Evolutionary conservation across 768 basidiomycete species (phyloP).

Genomic region (Punctularia strigosozonata): DNA sequence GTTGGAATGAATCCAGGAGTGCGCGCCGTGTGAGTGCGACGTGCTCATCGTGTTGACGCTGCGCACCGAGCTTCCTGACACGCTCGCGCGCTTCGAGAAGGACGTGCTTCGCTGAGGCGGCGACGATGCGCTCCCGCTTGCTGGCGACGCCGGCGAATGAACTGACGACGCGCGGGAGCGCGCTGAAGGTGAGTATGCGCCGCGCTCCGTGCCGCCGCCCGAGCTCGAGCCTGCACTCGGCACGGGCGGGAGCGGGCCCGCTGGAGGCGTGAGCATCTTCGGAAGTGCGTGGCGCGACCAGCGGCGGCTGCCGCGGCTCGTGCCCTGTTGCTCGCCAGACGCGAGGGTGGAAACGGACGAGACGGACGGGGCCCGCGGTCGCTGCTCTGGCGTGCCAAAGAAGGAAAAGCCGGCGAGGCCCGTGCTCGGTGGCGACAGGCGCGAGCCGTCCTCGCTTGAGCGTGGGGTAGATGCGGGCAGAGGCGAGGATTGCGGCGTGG

Average conservation of each 20-base stretch:
- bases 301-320: slow-evolving; percentile 10
- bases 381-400: slow-evolving; percentile 27
- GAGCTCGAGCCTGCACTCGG: too few species aligned
- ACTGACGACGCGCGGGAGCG: slow-evolving; percentile 10
- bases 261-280: slow-evolving; percentile 42
- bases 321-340: slow-evolving; percentile 11
- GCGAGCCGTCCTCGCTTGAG: too few species aligned
- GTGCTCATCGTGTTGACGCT: slow-evolving; percentile 16
- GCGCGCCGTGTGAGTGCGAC: slow-evolving; percentile 11
- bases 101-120: slow-evolving; percentile 9
- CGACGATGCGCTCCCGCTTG: too few species aligned
- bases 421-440: neutral
- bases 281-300: slow-evolving; percentile 29
- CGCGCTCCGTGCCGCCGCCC: too few species aligned
- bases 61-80: slow-evolving; percentile 12
- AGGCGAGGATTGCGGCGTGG: too few species aligned
- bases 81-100: slow-evolving; percentile 18
- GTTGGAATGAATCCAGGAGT: too few species aligned
- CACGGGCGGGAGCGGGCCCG: slow-evolving; percentile 44
- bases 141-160: slow-evolving; percentile 13
- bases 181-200: neutral
- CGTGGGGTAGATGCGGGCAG: too few species aligned
- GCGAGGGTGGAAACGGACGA: slow-evolving; percentile 9
- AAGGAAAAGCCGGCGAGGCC: neutral
- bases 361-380: slow-evolving; percentile 15